Evolutionary conservation across 129 eudicot genomes (phyloP).

Genomic region (Escallonia herrerae): DNA sequence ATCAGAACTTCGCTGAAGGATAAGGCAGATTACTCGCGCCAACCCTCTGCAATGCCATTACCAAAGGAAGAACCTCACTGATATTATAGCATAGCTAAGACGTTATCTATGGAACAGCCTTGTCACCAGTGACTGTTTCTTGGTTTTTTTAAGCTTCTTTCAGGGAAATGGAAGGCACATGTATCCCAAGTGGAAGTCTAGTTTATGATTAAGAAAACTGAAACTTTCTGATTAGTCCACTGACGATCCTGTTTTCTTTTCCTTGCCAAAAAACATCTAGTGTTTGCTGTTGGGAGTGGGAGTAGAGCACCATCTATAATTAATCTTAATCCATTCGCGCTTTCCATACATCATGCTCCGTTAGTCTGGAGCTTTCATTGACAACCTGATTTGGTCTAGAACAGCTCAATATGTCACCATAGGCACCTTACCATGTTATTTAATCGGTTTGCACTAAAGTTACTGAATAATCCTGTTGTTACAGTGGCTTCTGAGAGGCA

Average conservation of each 20-base stretch:
- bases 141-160: neutral
- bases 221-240: constrained; percentile 4
- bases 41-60: neutral
- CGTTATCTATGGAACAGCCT: neutral
- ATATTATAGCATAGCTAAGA: neutral
- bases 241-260: neutral
- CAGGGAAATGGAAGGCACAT: constrained; percentile 13
- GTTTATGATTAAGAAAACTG: constrained; percentile 4
- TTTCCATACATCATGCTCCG: neutral
- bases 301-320: neutral
- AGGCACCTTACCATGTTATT: too few relatives aligned
- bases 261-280: neutral
- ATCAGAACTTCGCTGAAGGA: too few relatives aligned
- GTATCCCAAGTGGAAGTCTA: constrained; percentile 16
- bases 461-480: neutral
- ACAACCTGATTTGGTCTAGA: too few relatives aligned
- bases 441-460: neutral
- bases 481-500: neutral
- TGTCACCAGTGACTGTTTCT: constrained; percentile 8
- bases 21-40: neutral
- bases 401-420: too few relatives aligned
- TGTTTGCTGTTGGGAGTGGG: neutral
- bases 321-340: too few relatives aligned
- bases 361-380: neutral
- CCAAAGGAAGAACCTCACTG: neutral